Base-by-base conservation (phyloP, 768 basidiomycete genomes). In the Mycena latifolia region DNA sequence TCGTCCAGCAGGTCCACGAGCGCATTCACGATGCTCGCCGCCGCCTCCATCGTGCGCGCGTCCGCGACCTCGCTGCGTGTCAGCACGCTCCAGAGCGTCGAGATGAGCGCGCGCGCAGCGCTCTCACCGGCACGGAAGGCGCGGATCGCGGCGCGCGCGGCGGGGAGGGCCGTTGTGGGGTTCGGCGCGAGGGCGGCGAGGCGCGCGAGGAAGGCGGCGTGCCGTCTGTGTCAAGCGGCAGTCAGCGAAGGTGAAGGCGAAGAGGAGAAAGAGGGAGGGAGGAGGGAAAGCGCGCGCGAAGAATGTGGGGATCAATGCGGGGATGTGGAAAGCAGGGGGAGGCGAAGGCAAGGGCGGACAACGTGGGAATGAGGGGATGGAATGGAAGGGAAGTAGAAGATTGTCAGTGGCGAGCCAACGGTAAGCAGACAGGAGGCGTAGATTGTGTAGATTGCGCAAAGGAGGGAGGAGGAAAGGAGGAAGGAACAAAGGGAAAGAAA, bases 61-160 rank as follows among this genome's bases (percentile, higher is more conserved):
- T 91, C 89, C n/a, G n/a, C n/a, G n/a, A n/a, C n/a, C n/a, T n/a
- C n/a, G n/a, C n/a, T n/a, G n/a, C n/a, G n/a, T n/a, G n/a, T n/a
- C 14, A 92, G 78, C 37, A 92, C 84, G 73, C 90, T 93, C 90
- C 90, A 97, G n/a, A 96, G 82, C 0, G 93, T 96, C 43, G 90
- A 90, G 55, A 98, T 90, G 67, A 98, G 83, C 76, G 97, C 97
- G 5, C 89, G 84, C 3, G 95, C 92, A 43, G 86, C 88, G 11
- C 89, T 87, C 75, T 99, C 96, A 45, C 89, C 89, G 2, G 84
- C 76, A 27, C 88, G 86, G 78, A 92, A 99, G 29, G 92, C 88
- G 12, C 94, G 90, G 35, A 94, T 86, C 28, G 94, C 90, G 17
- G 92, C 87, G 71, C 88, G 90, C 28, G 92, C 85, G 0, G 88